Base-by-base conservation (phyloP, 2,329 filamentous ascomycete species). In the Penicillium paneum region DNA sequence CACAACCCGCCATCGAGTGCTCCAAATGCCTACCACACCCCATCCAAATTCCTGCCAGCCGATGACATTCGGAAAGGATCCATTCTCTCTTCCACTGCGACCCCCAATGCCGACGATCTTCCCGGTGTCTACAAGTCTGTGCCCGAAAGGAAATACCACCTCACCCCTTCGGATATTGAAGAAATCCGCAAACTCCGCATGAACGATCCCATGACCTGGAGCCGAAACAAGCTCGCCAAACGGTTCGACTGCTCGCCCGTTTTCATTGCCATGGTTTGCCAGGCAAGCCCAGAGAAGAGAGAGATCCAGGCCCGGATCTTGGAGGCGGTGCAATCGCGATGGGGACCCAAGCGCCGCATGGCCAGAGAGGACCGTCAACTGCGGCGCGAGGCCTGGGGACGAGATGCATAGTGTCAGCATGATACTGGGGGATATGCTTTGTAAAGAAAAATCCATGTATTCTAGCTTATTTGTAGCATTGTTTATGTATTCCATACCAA, bases 1-100 rank as follows among this genome's bases (percentile, higher is more conserved):
- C 84, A 83, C 78, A 88, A 88, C 62, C 85, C 85, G 34, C 85
- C 85, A 0, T 83, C 84, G 7, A 82, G 83, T 28, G 79, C 82
- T 7, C 84, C 85, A 8, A 84, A 79, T 57, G 79, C 84, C 24
- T 85, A 84, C 65, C 82, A 86, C 67, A 88, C 85, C 1, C 85
- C 85, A 1, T 72, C 78, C 28, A 84, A 85, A 60, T 88, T 88
- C 68, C 77, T 88, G 8, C 85, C 85, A 5, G 67, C 76, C 50
- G 74, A 78, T 59, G 85, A 88, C 71, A 75, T 77, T 21, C 78
- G 85, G 52, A 73, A 78, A 58, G 78, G 62, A 59, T 71, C n/a
- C 61, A 72, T 48, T 59, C 61, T 53, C 36, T 60, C 72, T 1
- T 51, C 64, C 5, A 60, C 52, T 41, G 47, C 61, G 12, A 56